Percentiles rank a stretch among this genome's conserved stretches.
phyloP scores from a whole-genome alignment of 345 rosid genomes.

The Mangifera indica region DNA sequence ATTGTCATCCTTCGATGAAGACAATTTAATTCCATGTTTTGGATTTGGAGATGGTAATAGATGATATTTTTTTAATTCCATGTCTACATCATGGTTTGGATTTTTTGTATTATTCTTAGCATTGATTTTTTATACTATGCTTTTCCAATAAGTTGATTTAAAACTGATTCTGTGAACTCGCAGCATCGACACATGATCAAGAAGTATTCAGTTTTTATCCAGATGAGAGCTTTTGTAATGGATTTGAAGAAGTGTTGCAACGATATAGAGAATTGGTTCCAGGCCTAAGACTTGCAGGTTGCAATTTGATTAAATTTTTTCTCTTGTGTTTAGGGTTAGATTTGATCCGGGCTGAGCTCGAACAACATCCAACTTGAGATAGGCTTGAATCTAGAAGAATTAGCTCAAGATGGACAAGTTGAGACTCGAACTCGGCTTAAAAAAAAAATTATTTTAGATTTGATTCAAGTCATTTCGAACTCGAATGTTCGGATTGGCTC shows the following conservation, averaged over 20 bases:
- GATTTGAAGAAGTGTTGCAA: constrained; percentile 85
- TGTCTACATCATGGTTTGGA: no score
- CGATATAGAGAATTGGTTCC: constrained; percentile 81
- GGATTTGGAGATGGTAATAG: constrained; percentile 94
- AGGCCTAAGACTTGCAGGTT: constrained; percentile 81
- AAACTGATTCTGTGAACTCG: constrained; percentile 14
- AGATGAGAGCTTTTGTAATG: constrained; percentile 74
- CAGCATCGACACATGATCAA: constrained; percentile 97
- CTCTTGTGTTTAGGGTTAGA: no score
- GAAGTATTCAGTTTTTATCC: constrained; percentile 83
- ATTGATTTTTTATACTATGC: background rate
- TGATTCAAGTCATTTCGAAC: no score
- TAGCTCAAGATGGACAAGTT: no score
- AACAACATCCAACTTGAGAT: no score
- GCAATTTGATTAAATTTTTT: constrained; percentile 2
- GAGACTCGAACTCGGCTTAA: no score
- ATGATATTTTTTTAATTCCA: no score
- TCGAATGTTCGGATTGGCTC: no score
- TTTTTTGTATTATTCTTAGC: no score
- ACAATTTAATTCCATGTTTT: constrained; percentile 88
- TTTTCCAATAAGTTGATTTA: background rate
- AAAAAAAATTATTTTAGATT: no score
- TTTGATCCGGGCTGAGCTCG: no score
- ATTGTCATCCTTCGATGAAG: constrained; percentile 82
- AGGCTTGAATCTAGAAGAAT: no score